These are phyloP conservation scores for Solanum sitiens DNA, from an alignment of 257 asterid species.

Conservation along the genomic window DNA sequence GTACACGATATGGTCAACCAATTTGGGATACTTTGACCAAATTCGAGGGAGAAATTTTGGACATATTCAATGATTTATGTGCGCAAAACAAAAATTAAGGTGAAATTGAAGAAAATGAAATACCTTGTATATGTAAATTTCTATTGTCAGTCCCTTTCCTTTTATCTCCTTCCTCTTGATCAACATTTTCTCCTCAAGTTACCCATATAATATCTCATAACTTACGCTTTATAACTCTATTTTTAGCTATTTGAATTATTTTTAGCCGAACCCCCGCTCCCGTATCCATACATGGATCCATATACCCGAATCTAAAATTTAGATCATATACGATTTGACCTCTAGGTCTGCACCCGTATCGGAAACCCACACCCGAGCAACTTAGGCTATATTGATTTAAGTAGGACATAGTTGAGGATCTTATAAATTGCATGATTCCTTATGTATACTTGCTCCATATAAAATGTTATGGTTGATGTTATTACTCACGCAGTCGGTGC, in stretches of 20 bases:
- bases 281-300: background rate
- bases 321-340: background rate
- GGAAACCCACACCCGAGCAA: background rate
- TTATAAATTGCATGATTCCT: background rate
- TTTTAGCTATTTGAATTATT: background rate
- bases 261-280: background rate
- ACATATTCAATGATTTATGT: background rate
- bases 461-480: background rate
- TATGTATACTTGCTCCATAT: background rate
- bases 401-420: background rate
- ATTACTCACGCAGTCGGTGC: background rate
- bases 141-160: background rate
- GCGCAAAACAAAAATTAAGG: background rate
- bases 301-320: background rate
- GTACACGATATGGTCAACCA: background rate
- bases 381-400: background rate
- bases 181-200: background rate
- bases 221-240: background rate
- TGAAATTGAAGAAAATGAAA: background rate
- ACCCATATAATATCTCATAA: background rate
- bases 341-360: background rate
- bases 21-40: background rate
- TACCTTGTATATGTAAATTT: background rate
- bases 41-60: background rate
- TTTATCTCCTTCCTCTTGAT: background rate